Base-by-base conservation (phyloP, 2,329 filamentous ascomycete species). In the Zymoseptoria tritici region DNA sequence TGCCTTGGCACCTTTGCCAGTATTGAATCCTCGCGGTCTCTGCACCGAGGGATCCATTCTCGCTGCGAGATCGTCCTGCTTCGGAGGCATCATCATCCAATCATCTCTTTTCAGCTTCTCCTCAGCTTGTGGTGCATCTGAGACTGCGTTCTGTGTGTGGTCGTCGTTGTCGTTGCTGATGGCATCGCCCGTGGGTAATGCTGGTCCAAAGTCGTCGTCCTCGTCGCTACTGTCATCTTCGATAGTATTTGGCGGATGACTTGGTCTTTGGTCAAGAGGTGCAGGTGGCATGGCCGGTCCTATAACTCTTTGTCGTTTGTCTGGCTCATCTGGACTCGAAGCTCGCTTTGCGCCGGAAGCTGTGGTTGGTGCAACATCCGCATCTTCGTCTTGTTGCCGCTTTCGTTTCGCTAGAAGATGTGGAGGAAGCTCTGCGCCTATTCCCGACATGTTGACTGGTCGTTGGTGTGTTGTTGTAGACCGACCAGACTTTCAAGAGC, bases 1-100 rank as follows among this genome's bases (percentile, higher is more conserved):
- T 8, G 74, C 77, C 62, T 78, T 79, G 1, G 83, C 79, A 2
- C 81, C 79, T 68, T 84, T 86, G 4, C 85, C 84, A 0, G 88
- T 88, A 56, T 90, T 86, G 78, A 97, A 97, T 66, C 90, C 91
- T 62, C 91, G 87, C 64, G 85, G 87, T 67, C 87, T 86, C 61
- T 93, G 79, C 74, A 92, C 92, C 4, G 91, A 93, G 0, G 93
- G 90, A 74, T 97, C 92, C 66, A 89, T 78, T 73, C 89, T 76
- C 64, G 83, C 83, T 71, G 76, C 74, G 9, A 81, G 72, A 55
- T 78, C 79, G 67, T 81, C 79, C 64, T 78, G 74, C 19, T 76
- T 76, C 0, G 79, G 79, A 6, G 79, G 78, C 67, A 80, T 72
- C 53, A 74, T 80, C 79, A 81, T 81, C 79, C 79, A 81, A 49